Evolutionary conservation across 208 protist genomes (phyloP), one percentile per base, ranked within the genome.

Genomic region (Zelonia costaricensis): DNA sequence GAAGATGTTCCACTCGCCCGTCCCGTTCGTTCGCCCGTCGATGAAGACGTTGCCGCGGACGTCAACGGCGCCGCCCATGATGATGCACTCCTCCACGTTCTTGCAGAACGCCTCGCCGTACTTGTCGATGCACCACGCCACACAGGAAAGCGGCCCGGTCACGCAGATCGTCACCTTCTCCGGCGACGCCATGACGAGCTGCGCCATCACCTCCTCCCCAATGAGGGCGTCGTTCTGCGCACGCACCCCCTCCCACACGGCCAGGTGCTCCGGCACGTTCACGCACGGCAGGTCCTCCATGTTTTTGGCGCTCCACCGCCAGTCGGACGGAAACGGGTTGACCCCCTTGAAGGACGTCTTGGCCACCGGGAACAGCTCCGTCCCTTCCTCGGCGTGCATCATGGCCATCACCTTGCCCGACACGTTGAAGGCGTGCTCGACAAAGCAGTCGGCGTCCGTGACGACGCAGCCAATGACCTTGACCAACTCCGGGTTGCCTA

Each of bases 1-100:
- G 48, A 86, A 96, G 64, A 96, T 88, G 53, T 94, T 96, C 91
- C 88, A 96, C 75, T 96, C 88, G 20, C 88, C 91, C 12, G 68
- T 76, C 45, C 91, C 88, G 59, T 94, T 84, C 5, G 80, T 91
- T 33, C 79, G 75, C 28, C 44, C 61, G 18, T 79, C 69, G 10
- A 79, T n/a, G 67, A 93, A 93, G 23, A 94, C 91, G 66, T 96
- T 96, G 45, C 91, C 91, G 3, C 66, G 55, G 36, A 92, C 86
- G 57, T 93, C 79, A 1, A 96, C 74, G 7, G 88, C 91, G 43
- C 88, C 91, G 28, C 88, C 91, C 88, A 96, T 96, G 66, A 96
- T 82, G 62, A 96, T 70, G 69, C 85, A 91, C 62, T 85, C 73
- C 59, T 91, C 80, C 39, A 96, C 84, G 28, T 92, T 92, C n/a